Percentiles rank a stretch among this genome's conserved stretches.
phyloP scores from a whole-genome alignment of 1,139 yeast species.

The Trichomonascaceae sp. region DNA sequence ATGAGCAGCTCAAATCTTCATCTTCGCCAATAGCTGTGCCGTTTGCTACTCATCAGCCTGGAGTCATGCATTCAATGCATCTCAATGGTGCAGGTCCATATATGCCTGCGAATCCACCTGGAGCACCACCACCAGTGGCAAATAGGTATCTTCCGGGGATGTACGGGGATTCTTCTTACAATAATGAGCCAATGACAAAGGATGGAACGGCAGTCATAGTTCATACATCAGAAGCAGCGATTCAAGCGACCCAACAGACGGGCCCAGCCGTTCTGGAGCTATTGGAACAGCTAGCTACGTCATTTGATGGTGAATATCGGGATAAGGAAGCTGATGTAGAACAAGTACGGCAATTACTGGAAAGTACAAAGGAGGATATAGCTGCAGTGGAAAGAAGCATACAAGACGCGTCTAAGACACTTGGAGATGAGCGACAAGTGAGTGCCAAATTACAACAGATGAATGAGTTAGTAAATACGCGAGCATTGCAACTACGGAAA shows the following conservation, averaged over 20 bases:
- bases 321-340: conserved; percentile 46
- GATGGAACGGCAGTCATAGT: conserved; percentile 10
- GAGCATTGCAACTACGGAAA: conserved; percentile 35
- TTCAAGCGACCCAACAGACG: conserved; percentile 43
- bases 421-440: conserved; percentile 29
- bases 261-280: conserved; percentile 41
- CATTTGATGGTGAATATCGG: conserved; percentile 47
- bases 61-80: neutral
- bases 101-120: too few relatives aligned
- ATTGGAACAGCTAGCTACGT: conserved; percentile 48
- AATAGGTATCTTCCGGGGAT: neutral
- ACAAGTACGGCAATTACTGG: conserved; percentile 40
- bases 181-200: neutral
- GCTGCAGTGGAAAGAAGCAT: conserved; percentile 30
- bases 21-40: conserved; percentile 21
- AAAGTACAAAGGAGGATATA: conserved; percentile 39
- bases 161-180: neutral
- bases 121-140: neutral
- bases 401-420: conserved; percentile 26
- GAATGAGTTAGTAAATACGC: conserved; percentile 27
- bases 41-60: conserved; percentile 2
- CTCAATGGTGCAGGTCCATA: neutral
- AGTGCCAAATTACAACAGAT: conserved; percentile 26
- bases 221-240: conserved; percentile 44
- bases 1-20: conserved; percentile 19